Evolutionary conservation across 257 asterid species (phyloP), one percentile per base, ranked within the genome.

Genomic region (Echium plantagineum): DNA sequence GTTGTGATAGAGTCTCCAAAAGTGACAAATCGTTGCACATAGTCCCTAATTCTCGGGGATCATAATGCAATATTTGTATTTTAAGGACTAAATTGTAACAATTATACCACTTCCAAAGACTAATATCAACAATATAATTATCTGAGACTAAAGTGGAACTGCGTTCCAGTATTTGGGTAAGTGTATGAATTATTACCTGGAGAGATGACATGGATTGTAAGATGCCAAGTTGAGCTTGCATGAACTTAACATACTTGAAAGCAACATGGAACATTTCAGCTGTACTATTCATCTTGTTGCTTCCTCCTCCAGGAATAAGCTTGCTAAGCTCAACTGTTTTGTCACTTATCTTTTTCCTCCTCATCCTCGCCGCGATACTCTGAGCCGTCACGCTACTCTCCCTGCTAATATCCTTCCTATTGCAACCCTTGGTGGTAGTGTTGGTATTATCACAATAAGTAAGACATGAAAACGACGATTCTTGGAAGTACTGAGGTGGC

Each of bases 141-240:
- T n/a, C n/a, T n/a, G n/a, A n/a, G n/a, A n/a, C n/a, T n/a, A n/a
- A n/a, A n/a, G n/a, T n/a, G n/a, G n/a, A n/a, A n/a, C n/a, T n/a
- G n/a, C n/a, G n/a, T n/a, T n/a, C n/a, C n/a, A n/a, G n/a, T n/a
- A n/a, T n/a, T n/a, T n/a, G n/a, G n/a, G n/a, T n/a, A n/a, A n/a
- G n/a, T n/a, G n/a, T n/a, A n/a, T n/a, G n/a, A n/a, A n/a, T n/a
- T n/a, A n/a, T n/a, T 55, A 55, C 59, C 21, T 55, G 59, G 18
- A 55, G 21, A 12, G 31, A 55, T 1, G 22, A 13, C 59, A 55
- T 55, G 21, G 59, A 3, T 55, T 55, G 22, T 16, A 55, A 19
- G 26, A 55, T 21, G 15, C 59, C 59, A 55, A 55, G n/a, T 22
- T 55, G 59, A 21, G 59, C 59, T 55, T 55, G 59, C 59, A 55